phyloP scores from a whole-genome alignment of 768 basidiomycete species.

The Pulveroboletus sp. region DNA sequence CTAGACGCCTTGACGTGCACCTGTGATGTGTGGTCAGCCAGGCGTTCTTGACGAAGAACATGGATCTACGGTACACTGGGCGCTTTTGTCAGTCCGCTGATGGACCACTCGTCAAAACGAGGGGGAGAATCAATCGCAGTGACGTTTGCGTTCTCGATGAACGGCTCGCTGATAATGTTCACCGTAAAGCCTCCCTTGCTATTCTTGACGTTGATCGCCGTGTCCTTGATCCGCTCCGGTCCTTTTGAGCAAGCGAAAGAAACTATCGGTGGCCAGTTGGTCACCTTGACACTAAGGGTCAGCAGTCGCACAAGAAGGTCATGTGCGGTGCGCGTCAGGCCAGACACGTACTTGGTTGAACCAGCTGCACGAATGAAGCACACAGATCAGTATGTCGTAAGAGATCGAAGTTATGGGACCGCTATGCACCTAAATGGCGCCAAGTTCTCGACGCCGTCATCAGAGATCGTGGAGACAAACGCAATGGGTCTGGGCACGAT shows the following conservation, averaged over 20 bases:
- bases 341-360: slow-evolving; percentile 23
- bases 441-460: slow-evolving; percentile 37
- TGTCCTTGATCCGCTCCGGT: slow-evolving; percentile 37
- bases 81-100: slow-evolving; percentile 41
- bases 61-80: slow-evolving; percentile 9
- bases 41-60: neutral
- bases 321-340: neutral
- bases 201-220: slow-evolving; percentile 41
- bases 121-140: slow-evolving; percentile 37
- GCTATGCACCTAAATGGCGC: slow-evolving; percentile 38
- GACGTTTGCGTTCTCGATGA: slow-evolving; percentile 37
- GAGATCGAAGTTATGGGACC: neutral
- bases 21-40: slow-evolving; percentile 16
- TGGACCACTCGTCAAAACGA: slow-evolving; percentile 38
- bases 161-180: slow-evolving; percentile 55
- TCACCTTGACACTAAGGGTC: slow-evolving; percentile 13
- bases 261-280: slow-evolving; percentile 31
- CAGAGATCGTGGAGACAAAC: slow-evolving; percentile 37
- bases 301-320: neutral
- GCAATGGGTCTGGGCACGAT: slow-evolving; percentile 45
- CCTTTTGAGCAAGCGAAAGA: slow-evolving; percentile 31
- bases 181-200: slow-evolving; percentile 50
- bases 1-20: slow-evolving; percentile 37
- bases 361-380: slow-evolving; percentile 16
- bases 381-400: neutral